Evolutionary conservation across 805 yeast genomes (phyloP), one percentile per base, ranked within the genome.

Genomic region (Hanseniaspora taiwanica): DNA sequence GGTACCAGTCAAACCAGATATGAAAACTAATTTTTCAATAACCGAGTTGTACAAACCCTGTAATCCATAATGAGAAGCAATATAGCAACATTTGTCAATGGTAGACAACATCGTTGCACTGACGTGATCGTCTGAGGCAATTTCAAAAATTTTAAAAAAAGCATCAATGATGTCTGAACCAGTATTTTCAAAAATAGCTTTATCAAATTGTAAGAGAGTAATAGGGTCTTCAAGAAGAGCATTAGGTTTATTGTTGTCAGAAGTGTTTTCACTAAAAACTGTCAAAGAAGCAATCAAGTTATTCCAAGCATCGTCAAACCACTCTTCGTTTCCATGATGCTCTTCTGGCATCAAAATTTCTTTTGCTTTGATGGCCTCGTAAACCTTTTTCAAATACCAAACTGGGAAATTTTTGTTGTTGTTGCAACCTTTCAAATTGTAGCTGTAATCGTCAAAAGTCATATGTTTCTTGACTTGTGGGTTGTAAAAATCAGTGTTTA

Each of bases 291-390:
- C 61, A 34, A 82, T 71, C 44, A 81, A 56, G 43, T 79, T 76
- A 48, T 78, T 78, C 94, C 94, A 82, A 14, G 74, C 66, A 52
- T 82, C 89, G 54, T 87, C 96, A 59, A 87, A 89, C 78, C 94
- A 81, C 54, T 81, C 85, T 17, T 85, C 82, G 9, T 86, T 83
- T 13, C 89, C 91, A 55, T 85, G 93, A 50, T 89, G 96, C 53
- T 91, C 98, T 52, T 91, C 97, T 0, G 98, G 97, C 87, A 93
- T 83, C 37, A 91, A 84, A 46, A 91, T 91, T 59, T 91, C 99
- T 39, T 81, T 73, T 42, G 79, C 83, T 45, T 75, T 71, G 41
- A 91, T 87, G 1, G 94, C 81, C 20, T 71, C 63, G 58, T 82
- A 91, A 20, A 89, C 85, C 46, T 73, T 81, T 44, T 78, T 76